A percentile compares a stretch with the other conserved stretches of the same genome.
phyloP scores from a whole-genome alignment of 345 rosid genomes.

The Citrus maxima region DNA sequence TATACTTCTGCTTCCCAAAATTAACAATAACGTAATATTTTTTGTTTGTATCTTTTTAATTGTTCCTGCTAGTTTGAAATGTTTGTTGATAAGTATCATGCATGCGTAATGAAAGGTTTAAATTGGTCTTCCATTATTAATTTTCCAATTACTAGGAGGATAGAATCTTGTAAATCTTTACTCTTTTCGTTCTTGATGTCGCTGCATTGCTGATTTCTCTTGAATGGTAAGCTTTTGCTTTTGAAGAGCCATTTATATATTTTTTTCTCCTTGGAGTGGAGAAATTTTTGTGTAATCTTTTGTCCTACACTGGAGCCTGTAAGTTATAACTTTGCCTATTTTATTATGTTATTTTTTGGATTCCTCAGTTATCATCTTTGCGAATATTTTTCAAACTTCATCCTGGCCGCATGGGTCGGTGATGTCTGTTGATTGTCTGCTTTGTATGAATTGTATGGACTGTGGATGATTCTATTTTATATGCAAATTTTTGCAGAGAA shows the following conservation, averaged over 20 bases:
- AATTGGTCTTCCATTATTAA: background rate
- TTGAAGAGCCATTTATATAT: background rate
- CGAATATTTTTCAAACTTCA: background rate
- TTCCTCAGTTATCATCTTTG: background rate
- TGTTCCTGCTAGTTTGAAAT: background rate
- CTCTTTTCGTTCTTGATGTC: background rate
- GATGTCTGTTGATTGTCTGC: background rate
- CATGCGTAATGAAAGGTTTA: background rate
- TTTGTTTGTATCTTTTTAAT: background rate
- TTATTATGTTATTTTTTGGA: background rate
- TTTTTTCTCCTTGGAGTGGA: background rate
- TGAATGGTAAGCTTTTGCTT: background rate
- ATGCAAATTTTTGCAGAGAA: constrained; percentile 61
- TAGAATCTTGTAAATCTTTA: background rate
- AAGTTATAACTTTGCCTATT: background rate
- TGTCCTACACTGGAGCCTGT: background rate
- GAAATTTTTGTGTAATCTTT: background rate
- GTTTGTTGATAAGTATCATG: background rate
- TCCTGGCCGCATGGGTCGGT: background rate
- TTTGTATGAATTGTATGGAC: background rate
- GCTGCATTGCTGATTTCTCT: background rate
- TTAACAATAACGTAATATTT: background rate
- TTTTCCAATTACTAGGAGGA: background rate
- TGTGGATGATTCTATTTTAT: background rate
- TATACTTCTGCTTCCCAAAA: background rate